Evolutionary conservation across 768 basidiomycete genomes (phyloP).

Genomic region (Phanerodontia chrysosporium): DNA sequence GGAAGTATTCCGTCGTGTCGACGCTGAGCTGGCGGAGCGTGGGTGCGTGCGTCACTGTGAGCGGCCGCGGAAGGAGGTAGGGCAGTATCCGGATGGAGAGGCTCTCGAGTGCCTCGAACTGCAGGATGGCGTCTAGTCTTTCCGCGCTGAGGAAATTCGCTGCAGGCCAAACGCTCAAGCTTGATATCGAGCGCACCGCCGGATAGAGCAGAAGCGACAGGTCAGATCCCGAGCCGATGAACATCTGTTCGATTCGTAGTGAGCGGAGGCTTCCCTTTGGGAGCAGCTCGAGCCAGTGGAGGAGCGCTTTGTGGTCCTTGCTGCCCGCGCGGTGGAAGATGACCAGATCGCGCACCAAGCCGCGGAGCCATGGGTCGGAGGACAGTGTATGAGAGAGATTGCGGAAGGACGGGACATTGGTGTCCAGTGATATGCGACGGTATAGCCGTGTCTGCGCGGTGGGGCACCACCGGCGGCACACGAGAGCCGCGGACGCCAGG

Average conservation of each 20-base stretch:
- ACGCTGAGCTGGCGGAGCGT: not conserved
- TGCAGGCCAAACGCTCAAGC: not conserved
- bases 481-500: not conserved
- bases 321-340: not conserved
- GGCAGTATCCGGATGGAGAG: not conserved
- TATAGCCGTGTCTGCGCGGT: not conserved
- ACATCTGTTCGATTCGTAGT: not conserved
- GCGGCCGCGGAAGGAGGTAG: not conserved
- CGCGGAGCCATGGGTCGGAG: not conserved
- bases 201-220: not conserved
- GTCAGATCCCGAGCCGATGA: not conserved
- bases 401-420: not conserved
- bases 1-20: not conserved
- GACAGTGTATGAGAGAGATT: not conserved
- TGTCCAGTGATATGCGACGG: not conserved
- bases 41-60: not conserved
- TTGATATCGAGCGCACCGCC: not conserved
- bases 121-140: not conserved
- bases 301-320: not conserved
- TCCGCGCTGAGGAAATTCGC: not conserved
- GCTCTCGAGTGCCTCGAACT: not conserved
- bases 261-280: not conserved
- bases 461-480: not conserved
- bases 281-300: not conserved
- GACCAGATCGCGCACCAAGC: not conserved